Percentiles rank a stretch among this genome's conserved stretches.
phyloP scores from a whole-genome alignment of 2,329 filamentous ascomycete species.

The Colletotrichum shisoi region DNA sequence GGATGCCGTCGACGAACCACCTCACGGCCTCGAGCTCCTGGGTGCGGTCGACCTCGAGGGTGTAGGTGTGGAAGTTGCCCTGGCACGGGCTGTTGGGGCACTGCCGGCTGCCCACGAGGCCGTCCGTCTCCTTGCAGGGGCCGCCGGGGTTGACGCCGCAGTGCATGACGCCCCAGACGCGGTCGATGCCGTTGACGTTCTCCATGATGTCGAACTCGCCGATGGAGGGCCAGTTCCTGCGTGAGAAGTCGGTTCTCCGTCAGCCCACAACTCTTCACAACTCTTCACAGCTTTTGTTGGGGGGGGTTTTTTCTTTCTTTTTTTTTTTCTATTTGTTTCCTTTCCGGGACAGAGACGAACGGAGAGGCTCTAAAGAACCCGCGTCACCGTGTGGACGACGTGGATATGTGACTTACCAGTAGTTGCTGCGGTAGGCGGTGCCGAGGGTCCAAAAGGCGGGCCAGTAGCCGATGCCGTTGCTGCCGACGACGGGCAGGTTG shows the following conservation, averaged over 20 bases:
- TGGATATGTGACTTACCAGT: slow-evolving; percentile 38
- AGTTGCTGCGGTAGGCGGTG: slow-evolving; percentile 49
- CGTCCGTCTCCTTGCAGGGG: slow-evolving; percentile 53
- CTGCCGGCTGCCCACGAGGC: slow-evolving; percentile 42
- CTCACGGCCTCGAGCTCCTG: slow-evolving; percentile 46
- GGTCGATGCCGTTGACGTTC: slow-evolving; percentile 51
- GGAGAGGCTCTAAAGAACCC: too few relatives aligned
- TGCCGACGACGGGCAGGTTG: slow-evolving; percentile 51
- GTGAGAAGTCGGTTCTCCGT: too few relatives aligned
- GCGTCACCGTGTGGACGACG: too few relatives aligned
- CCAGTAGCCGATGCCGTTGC: slow-evolving; percentile 51
- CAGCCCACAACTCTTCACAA: too few relatives aligned
- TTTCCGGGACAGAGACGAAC: too few relatives aligned
- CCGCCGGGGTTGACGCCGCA: slow-evolving; percentile 54
- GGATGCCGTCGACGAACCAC: slow-evolving; percentile 49
- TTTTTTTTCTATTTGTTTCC: too few relatives aligned
- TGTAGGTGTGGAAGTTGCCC: slow-evolving; percentile 48
- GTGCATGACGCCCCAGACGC: slow-evolving; percentile 52
- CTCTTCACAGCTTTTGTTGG: too few relatives aligned
- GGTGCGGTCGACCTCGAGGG: slow-evolving; percentile 48
- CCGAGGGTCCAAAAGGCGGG: slow-evolving; percentile 59
- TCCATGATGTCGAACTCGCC: slow-evolving; percentile 59
- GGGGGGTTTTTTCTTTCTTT: too few relatives aligned
- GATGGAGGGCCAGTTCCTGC: slow-evolving; percentile 51
- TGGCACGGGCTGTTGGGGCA: slow-evolving; percentile 41